Evolutionary conservation across 768 basidiomycete genomes (phyloP).

Genomic region (Lactarius evosmus): DNA sequence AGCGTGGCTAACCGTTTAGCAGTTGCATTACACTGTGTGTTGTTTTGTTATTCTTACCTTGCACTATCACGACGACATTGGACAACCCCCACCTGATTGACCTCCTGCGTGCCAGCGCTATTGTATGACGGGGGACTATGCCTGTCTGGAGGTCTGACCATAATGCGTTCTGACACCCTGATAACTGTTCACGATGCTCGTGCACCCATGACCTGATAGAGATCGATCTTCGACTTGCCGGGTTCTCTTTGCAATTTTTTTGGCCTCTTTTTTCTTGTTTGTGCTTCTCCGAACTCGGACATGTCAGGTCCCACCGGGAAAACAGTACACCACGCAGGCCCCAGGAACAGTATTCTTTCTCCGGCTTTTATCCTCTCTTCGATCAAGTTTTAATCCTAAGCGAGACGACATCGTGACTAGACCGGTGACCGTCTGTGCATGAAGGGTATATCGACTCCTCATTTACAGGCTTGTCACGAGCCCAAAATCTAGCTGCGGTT

Average conservation of each 20-base stretch:
- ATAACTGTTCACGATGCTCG: neutral
- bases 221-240: neutral
- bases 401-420: neutral
- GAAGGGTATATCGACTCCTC: neutral
- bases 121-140: neutral
- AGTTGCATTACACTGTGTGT: conserved; percentile 15
- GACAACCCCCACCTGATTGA: neutral
- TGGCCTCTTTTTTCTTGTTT: neutral
- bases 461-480: neutral
- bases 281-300: neutral
- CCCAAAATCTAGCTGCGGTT: neutral
- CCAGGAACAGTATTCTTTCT: neutral
- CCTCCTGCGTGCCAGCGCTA: neutral
- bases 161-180: neutral
- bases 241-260: neutral
- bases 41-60: conserved; percentile 17
- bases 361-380: neutral
- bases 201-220: neutral
- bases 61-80: conserved; percentile 18
- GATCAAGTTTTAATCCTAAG: neutral
- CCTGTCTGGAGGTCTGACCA: neutral
- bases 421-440: neutral
- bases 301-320: neutral
- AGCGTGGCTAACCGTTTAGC: neutral
- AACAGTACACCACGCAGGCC: neutral